Conservation (phyloP, 1,284 basidiomycete species). For the Leucoagaricus sp. region DNA sequence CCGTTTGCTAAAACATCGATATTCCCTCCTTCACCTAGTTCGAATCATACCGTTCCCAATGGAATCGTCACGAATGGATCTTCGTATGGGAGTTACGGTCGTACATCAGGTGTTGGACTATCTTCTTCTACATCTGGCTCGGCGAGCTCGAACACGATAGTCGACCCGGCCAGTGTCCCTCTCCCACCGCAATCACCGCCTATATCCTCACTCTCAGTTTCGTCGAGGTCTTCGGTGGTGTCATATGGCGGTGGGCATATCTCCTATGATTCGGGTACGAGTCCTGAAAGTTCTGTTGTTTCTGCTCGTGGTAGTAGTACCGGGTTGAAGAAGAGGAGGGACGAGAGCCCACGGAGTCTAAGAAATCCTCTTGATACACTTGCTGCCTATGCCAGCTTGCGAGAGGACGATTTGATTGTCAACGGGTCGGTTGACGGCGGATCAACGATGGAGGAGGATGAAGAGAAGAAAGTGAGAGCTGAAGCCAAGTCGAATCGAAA, state of each 20-base stretch:
- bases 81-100: not conserved
- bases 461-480: slow-evolving; percentile 58
- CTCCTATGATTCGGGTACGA: slow-evolving; percentile 2
- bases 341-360: slow-evolving; percentile 24
- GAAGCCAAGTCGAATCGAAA: slow-evolving; percentile 80
- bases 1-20: slow-evolving; percentile 11
- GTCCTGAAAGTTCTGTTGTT: slow-evolving; percentile 5
- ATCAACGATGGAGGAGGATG: slow-evolving; percentile 28
- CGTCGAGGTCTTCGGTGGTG: slow-evolving; percentile 63
- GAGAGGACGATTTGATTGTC: slow-evolving; percentile 25
- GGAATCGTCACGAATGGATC: not conserved
- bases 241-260: not conserved
- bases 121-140: slow-evolving; percentile 1
- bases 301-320: not conserved
- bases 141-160: slow-evolving; percentile 33
- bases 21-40: slow-evolving; percentile 6
- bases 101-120: not conserved
- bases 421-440: slow-evolving; percentile 19
- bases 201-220: slow-evolving; percentile 67
- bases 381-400: slow-evolving; percentile 29
- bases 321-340: not conserved
- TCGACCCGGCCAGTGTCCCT: slow-evolving; percentile 56
- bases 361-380: slow-evolving; percentile 35
- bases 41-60: not conserved
- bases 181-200: slow-evolving; percentile 70